phyloP scores from a whole-genome alignment of 495 filamentous ascomycete genomes.

The Hyphodiscus hymeniophilus region DNA sequence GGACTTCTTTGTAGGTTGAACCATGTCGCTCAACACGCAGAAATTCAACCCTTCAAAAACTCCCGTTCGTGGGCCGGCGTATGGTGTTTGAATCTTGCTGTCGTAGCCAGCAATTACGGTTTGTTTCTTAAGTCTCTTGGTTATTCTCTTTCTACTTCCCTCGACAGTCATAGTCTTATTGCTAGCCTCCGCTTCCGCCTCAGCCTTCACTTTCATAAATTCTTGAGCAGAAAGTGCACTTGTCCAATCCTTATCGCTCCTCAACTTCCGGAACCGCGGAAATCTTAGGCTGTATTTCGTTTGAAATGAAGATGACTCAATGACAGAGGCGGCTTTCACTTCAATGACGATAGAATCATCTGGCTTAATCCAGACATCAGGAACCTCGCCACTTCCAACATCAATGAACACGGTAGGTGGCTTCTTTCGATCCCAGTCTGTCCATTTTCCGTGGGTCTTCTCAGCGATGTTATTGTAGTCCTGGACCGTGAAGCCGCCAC shows the following conservation, averaged over 20 bases:
- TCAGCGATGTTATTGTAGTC: conserved; percentile 80
- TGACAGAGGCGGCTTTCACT: conserved; percentile 83
- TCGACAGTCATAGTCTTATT: conserved; percentile 81
- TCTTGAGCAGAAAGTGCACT: conserved; percentile 68
- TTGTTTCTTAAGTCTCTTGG: conserved; percentile 58
- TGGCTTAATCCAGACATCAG: conserved; percentile 91
- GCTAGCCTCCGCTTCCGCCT: conserved; percentile 55
- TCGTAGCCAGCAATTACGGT: conserved; percentile 67
- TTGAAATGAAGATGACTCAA: conserved; percentile 66
- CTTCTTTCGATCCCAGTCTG: conserved; percentile 68
- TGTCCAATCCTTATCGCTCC: conserved; percentile 78
- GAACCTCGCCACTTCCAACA: conserved; percentile 74
- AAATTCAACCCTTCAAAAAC: conserved; percentile 74
- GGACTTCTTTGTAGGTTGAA: conserved; percentile 48
- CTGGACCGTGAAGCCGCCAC: conserved; percentile 78
- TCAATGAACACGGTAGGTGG: conserved; percentile 78
- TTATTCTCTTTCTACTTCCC: conserved; percentile 51
- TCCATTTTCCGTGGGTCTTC: conserved; percentile 86
- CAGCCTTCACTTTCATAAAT: conserved; percentile 66
- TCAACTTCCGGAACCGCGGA: conserved; percentile 78
- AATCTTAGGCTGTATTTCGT: conserved; percentile 78
- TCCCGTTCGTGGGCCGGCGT: conserved; percentile 46
- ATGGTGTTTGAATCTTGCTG: conserved; percentile 34
- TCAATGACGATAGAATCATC: conserved; percentile 78
- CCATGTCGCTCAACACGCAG: conserved; percentile 46